These are phyloP conservation scores for Thecaphora thlaspeos DNA, from an alignment of 1,284 basidiomycete species.

Conservation along the genomic window DNA sequence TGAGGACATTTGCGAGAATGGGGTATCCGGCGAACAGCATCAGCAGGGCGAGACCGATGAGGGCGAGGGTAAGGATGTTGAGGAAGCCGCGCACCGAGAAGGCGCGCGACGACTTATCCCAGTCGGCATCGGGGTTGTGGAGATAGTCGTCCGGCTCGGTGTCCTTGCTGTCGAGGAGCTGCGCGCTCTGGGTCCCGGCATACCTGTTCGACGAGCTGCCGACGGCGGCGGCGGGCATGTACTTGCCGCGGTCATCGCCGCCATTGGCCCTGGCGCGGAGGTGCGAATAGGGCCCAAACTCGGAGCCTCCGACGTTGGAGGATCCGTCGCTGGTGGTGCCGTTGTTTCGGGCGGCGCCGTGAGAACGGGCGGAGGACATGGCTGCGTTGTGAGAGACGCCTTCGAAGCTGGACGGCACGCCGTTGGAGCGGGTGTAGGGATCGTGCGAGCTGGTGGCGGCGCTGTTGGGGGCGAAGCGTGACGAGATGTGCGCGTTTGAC, in stretches of 20 bases:
- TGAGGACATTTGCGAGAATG: conserved; percentile 40
- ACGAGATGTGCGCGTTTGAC: too few species aligned
- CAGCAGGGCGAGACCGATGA: conserved; percentile 41
- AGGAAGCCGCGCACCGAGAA: conserved; percentile 44
- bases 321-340: too few species aligned
- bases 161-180: conserved; percentile 11
- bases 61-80: conserved; percentile 45
- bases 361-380: too few species aligned
- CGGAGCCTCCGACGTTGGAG: too few species aligned
- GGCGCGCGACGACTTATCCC: conserved; percentile 37
- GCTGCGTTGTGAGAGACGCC: too few species aligned
- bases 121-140: conserved; percentile 37
- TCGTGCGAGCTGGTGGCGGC: too few species aligned
- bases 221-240: not conserved
- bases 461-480: too few species aligned
- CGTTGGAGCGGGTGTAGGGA: too few species aligned
- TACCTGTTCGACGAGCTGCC: not conserved
- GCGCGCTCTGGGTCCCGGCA: not conserved
- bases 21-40: conserved; percentile 56
- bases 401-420: too few species aligned
- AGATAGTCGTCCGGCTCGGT: conserved; percentile 50
- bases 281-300: not conserved
- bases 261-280: not conserved
- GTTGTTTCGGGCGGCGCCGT: too few species aligned
- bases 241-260: too few species aligned